Base-by-base conservation (phyloP, 1,284 basidiomycete species). In the Veloboletus limbatus region DNA sequence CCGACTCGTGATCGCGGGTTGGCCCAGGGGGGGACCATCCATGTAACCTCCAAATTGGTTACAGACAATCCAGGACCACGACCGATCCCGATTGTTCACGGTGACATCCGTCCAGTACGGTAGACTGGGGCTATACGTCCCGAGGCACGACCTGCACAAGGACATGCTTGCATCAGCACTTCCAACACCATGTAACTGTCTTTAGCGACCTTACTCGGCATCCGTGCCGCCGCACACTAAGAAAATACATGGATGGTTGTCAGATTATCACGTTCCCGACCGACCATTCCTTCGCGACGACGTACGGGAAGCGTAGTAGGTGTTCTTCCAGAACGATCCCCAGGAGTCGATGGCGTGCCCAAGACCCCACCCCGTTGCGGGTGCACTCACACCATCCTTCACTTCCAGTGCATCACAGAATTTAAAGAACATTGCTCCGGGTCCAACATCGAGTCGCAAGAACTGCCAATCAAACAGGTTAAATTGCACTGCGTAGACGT, bases 331-430 rank as follows among this genome's bases (percentile, higher is more conserved):
- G 57, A 69, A 84, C 7, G 69, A 60, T 14, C 77, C 77, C 83
- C 84, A 87, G 1, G 84, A 75, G 8, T 64, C 30, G 14, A 88
- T 66, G 6, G 85, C 82, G 50, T 83, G 70, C 0, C 79, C 68
- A 9, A 85, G 65, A 17, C 86, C 85, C 76, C 79, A 86, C 8
- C 86, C 85, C 1, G 54, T 55, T 1, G 70, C 65, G 18, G 75
- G 69, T 5, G 85, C 82, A 40, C 54, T 75, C 3, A 73, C 68
- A 6, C 82, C 82, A 47, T 83, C 55, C 59, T 81, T 81, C 20
- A 85, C 81, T 62, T 88, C 85, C 0, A 88, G 68, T 0, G 82
- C 81, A 56, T 88, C 84, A 52, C 86, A 88, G 65, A 88, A 88
- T 14, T 74, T 38, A 65, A 72, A 82, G 67, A 88, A 88, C 22